Evolutionary conservation across 495 filamentous ascomycete genomes (phyloP).

Genomic region (Amorphotheca resinae): DNA sequence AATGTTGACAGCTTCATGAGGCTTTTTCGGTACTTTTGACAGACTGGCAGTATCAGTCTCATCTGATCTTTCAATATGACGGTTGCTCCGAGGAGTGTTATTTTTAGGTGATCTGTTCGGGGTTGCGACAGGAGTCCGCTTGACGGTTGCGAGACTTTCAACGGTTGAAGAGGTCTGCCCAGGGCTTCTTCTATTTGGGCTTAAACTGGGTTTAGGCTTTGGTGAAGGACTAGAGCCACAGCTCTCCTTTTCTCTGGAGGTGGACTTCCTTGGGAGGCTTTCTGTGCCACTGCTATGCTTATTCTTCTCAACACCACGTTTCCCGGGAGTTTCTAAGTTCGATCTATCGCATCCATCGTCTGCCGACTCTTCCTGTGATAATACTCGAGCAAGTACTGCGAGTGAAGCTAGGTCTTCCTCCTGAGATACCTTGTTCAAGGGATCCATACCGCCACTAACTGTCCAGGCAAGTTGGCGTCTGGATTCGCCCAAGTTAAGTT

Average conservation of each 20-base stretch:
- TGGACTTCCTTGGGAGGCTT: neutral
- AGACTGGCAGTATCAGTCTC: no score
- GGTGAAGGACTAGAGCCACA: neutral
- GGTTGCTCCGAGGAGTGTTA: no score
- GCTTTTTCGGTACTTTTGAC: neutral
- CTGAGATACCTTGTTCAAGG: constrained; percentile 12
- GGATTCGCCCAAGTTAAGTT: no score
- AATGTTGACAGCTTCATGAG: neutral
- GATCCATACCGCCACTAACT: constrained; percentile 5
- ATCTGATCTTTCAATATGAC: no score
- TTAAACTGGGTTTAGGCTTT: no score
- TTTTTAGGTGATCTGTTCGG: no score
- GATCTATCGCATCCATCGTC: neutral
- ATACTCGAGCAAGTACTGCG: constrained; percentile 10
- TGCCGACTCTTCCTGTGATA: neutral
- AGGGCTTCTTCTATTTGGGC: neutral
- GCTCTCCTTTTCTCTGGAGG: neutral
- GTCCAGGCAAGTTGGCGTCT: neutral
- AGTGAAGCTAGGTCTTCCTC: constrained; percentile 18
- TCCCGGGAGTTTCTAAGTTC: no score
- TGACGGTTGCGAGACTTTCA: no score
- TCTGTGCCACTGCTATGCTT: neutral
- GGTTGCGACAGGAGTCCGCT: no score
- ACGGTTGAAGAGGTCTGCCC: no score
- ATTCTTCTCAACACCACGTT: neutral